Conservation (phyloP, 1,284 basidiomycete genomes). For the Tranzscheliella williamsii region DNA sequence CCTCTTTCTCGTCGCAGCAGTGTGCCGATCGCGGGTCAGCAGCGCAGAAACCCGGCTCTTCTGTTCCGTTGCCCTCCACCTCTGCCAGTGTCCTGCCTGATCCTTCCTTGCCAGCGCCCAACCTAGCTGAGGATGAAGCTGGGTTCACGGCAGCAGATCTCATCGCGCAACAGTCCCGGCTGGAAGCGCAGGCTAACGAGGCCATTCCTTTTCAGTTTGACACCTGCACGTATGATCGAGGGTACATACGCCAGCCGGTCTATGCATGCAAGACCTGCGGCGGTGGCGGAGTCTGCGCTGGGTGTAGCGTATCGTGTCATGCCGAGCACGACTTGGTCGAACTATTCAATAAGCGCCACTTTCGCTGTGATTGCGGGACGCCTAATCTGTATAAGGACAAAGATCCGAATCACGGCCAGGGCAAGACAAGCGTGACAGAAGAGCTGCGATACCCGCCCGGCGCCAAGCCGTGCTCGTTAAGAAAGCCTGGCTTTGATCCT, state of each 20-base stretch:
- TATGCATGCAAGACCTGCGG: constrained; percentile 60
- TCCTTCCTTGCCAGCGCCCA: constrained; percentile 44
- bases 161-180: constrained; percentile 55
- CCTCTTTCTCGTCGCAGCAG: no score
- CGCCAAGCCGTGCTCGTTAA: constrained; percentile 40
- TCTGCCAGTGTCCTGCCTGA: constrained; percentile 22
- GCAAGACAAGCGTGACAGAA: constrained; percentile 4
- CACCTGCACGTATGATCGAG: constrained; percentile 60
- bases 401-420: constrained; percentile 11
- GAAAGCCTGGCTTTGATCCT: constrained; percentile 41
- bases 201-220: constrained; percentile 61
- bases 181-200: constrained; percentile 61
- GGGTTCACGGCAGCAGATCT: constrained; percentile 61
- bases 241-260: constrained; percentile 61
- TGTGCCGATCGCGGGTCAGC: no score
- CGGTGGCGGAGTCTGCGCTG: constrained; percentile 61
- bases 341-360: constrained; percentile 58
- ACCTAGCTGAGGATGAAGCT: constrained; percentile 30
- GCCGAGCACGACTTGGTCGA: constrained; percentile 59
- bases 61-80: no score
- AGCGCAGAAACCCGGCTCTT: no score
- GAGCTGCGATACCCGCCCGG: constrained; percentile 26
- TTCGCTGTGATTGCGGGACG: constrained; percentile 60
- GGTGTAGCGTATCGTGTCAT: constrained; percentile 62
- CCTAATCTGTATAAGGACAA: constrained; percentile 36